Evolutionary conservation across 306 rosid genomes (phyloP).

Genomic region (Citrullus mucosospermus): DNA sequence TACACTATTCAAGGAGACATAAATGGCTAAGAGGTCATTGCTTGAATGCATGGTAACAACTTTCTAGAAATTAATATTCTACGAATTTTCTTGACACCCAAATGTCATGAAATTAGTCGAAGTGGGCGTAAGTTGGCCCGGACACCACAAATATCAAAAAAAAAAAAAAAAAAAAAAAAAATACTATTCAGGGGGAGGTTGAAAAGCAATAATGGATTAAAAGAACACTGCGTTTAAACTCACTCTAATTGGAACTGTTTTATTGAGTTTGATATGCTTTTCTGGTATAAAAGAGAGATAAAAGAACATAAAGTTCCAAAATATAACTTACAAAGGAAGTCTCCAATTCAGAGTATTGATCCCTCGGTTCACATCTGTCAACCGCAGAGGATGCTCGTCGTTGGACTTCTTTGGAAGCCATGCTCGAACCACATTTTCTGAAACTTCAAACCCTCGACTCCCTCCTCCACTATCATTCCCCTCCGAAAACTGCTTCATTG

Average conservation of each 20-base stretch:
- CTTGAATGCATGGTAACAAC: no score
- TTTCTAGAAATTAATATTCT: no score
- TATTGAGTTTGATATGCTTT: neutral
- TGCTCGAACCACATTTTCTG: slow-evolving; percentile 30
- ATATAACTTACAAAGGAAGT: slow-evolving; percentile 59
- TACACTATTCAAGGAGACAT: neutral
- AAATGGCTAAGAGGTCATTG: no score
- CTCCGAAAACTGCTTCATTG: slow-evolving; percentile 38
- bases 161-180: no score
- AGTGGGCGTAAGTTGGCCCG: no score
- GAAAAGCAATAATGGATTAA: neutral
- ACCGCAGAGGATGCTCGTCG: slow-evolving; percentile 38
- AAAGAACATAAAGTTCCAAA: neutral
- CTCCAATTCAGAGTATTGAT: slow-evolving; percentile 35
- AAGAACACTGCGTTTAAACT: neutral
- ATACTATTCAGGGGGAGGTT: neutral
- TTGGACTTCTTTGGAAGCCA: slow-evolving; percentile 46
- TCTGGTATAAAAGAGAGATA: neutral
- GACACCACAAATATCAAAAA: no score
- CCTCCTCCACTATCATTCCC: slow-evolving; percentile 8
- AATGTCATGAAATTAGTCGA: no score
- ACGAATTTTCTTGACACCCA: no score
- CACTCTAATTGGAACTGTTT: neutral
- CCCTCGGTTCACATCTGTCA: slow-evolving; percentile 63
- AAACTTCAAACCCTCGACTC: slow-evolving; percentile 24